phyloP scores from a whole-genome alignment of 2,329 filamentous ascomycete genomes.

The Pseudogymnoascus pannorum region DNA sequence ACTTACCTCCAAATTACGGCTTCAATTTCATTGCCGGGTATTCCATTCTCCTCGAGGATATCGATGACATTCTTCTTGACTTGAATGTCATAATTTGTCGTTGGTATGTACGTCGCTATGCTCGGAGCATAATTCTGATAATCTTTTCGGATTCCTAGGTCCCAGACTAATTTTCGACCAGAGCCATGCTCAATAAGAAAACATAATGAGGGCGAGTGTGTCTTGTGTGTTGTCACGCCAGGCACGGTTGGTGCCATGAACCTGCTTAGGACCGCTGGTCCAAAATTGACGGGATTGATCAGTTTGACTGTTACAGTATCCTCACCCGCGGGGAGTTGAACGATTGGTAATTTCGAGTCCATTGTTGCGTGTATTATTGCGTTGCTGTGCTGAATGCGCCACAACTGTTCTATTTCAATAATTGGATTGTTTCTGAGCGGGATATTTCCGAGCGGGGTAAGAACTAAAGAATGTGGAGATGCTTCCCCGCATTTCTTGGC shows the following conservation, averaged over 20 bases:
- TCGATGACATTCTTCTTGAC: constrained; percentile 26
- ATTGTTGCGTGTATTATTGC: background rate
- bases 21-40: constrained; percentile 29
- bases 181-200: constrained; percentile 17
- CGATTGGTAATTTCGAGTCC: background rate
- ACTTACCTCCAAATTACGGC: constrained; percentile 27
- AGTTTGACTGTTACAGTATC: background rate
- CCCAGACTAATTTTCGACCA: constrained; percentile 24
- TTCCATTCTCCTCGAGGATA: constrained; percentile 29
- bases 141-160: constrained; percentile 28
- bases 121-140: constrained; percentile 25
- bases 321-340: background rate
- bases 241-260: constrained; percentile 13
- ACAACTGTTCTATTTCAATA: background rate
- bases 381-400: background rate
- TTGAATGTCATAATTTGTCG: constrained; percentile 20
- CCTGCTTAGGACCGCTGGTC: background rate
- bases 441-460: background rate
- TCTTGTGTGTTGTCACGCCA: constrained; percentile 2
- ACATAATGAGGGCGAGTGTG: constrained; percentile 7
- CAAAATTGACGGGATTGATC: constrained; percentile 5
- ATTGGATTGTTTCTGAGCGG: background rate
- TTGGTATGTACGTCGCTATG: constrained; percentile 19
- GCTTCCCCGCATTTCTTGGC: background rate
- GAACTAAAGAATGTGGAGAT: background rate